Evolutionary conservation across 176 grass and related monocot genomes (phyloP).

Genomic region (Eleusine coracana): DNA sequence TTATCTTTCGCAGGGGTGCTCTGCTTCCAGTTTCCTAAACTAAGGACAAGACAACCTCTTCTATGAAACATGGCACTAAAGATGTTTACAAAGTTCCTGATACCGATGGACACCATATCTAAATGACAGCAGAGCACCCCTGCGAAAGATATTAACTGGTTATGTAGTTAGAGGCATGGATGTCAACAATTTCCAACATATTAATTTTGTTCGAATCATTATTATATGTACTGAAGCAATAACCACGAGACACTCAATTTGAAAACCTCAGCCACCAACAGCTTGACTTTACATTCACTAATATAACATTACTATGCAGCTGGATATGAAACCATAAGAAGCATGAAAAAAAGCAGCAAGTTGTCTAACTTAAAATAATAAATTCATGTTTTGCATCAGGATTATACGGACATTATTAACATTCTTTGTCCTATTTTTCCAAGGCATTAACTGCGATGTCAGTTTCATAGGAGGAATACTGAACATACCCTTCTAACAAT

Average conservation of each 20-base stretch:
- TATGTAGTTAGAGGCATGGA: constrained; percentile 4
- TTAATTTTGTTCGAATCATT: background rate
- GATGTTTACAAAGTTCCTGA: background rate
- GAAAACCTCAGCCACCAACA: background rate
- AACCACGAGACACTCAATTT: background rate
- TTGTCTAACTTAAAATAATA: constrained; percentile 10
- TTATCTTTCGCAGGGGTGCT: no score
- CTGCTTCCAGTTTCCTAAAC: no score
- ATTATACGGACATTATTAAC: background rate
- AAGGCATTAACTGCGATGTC: background rate
- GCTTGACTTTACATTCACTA: constrained; percentile 6
- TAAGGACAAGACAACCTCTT: background rate
- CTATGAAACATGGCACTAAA: background rate
- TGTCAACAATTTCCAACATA: background rate
- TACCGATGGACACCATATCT: background rate
- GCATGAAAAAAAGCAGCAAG: background rate
- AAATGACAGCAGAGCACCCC: background rate
- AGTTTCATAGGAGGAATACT: constrained; percentile 16
- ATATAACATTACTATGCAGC: constrained; percentile 18
- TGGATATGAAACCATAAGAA: background rate
- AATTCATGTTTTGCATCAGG: background rate
- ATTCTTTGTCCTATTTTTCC: background rate
- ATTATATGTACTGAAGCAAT: background rate
- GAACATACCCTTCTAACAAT: constrained; percentile 74
- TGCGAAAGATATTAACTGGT: background rate